Evolutionary conservation across 169 alveolate genomes (phyloP).

Genomic region (Plasmodium gaboni): DNA sequence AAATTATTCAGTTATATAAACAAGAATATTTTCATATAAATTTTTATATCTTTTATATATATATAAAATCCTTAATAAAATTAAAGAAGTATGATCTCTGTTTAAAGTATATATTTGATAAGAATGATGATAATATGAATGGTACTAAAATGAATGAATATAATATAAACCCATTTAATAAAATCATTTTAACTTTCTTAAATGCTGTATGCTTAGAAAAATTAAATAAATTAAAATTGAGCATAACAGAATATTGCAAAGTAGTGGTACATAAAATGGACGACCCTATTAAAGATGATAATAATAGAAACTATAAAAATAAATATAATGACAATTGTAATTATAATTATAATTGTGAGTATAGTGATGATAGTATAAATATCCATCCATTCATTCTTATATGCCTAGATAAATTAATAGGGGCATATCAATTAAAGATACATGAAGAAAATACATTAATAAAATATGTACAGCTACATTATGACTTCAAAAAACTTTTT

Average conservation of each 20-base stretch:
- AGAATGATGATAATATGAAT: not conserved
- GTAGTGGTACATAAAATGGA: conserved; percentile 18
- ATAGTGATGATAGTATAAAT: not conserved
- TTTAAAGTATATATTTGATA: conserved; percentile 15
- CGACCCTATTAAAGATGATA: not conserved
- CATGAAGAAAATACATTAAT: conserved; percentile 20
- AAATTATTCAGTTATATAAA: conserved; percentile 12
- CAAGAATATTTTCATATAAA: conserved; percentile 12
- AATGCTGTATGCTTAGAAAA: conserved; percentile 33
- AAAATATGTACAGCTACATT: conserved; percentile 16
- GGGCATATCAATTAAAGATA: conserved; percentile 23
- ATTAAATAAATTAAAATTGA: conserved; percentile 13
- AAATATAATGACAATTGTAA: not conserved
- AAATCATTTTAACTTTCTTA: conserved; percentile 1
- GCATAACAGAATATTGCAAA: conserved; percentile 44
- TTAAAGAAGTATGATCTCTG: conserved; percentile 28
- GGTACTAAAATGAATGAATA: too few species aligned
- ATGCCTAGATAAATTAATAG: conserved; percentile 50
- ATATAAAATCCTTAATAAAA: conserved; percentile 28
- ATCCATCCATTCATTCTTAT: conserved; percentile 40
- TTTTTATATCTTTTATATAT: conserved; percentile 33
- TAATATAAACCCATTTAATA: not conserved
- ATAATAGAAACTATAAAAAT: not conserved
- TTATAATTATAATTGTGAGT: not conserved
- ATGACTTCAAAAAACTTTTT: conserved; percentile 7